Evolutionary conservation across 2,329 filamentous ascomycete species (phyloP), one percentile per base, ranked within the genome.

Genomic region (Dactylellina drechsleri): DNA sequence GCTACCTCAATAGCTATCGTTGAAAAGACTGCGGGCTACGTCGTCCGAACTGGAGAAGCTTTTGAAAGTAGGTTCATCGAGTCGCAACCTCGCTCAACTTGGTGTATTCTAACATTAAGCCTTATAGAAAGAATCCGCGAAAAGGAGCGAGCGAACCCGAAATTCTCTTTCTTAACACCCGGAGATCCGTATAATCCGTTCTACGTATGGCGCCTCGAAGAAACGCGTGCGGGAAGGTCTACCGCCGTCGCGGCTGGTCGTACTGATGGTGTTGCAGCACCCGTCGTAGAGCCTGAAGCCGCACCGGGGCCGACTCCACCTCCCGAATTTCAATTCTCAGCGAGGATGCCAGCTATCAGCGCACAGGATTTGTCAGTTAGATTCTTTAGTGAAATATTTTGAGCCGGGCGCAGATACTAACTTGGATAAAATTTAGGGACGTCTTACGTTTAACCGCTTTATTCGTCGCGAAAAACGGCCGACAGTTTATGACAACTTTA

Each of bases 341-440:
- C 95, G 79, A 91, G 93, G 81, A 97, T 98, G 92, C 95, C 95
- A 70, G 94, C 93, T 78, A 97, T 99, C 83, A 97, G 91, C 83
- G 92, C 96, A 77, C 92, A 96, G 82, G 95, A 99, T 85, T 84
- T 98, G 76, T 88, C 89, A 62, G 85, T 90, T 23, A 84, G 89
- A 71, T 87, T 20, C 43, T 5, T 10, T 16, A 26, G 45, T 23
- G n/a, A 8, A 10, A 53, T 13, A 13, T 5, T 18, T 31, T 13
- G 43, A 16, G 15, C n/a, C 1, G 47, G 41, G 20, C 7, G 26
- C 26, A 45, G 4, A 45, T 66, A 31, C 68, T 76, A 68, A 74
- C 41, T n/a, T 50, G 31, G 8, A 13, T 18, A 7, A 28, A 28
- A 20, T 36, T 10, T 57, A 77, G 75, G 61, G 79, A 79, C 56